phyloP scores from a whole-genome alignment of 176 grass and related monocot genomes.

The Raddia guianensis region DNA sequence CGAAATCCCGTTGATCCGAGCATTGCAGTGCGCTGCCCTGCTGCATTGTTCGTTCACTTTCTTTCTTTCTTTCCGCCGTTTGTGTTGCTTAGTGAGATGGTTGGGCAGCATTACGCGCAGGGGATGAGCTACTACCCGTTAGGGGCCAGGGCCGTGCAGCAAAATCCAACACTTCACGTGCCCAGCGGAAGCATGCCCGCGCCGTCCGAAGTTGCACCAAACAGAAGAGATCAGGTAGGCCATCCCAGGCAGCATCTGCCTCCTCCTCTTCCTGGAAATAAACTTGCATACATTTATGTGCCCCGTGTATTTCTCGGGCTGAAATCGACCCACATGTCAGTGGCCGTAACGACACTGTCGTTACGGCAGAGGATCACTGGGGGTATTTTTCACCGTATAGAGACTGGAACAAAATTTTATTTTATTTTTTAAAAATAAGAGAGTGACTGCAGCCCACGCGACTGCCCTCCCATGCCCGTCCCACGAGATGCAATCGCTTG shows the following conservation, averaged over 20 bases:
- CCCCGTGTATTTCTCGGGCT: too few species aligned
- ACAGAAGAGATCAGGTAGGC: conserved; percentile 49
- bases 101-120: conserved; percentile 57
- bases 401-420: too few species aligned
- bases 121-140: conserved; percentile 61
- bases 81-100: conserved; percentile 32
- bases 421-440: too few species aligned
- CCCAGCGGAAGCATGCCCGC: conserved; percentile 27
- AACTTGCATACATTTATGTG: too few species aligned
- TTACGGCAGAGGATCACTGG: too few species aligned
- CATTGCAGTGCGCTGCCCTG: not conserved
- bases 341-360: too few species aligned
- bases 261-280: not conserved
- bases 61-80: too few species aligned
- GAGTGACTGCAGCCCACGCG: too few species aligned
- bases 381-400: too few species aligned
- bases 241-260: not conserved
- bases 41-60: not conserved
- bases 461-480: too few species aligned
- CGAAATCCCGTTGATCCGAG: not conserved
- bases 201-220: conserved; percentile 36
- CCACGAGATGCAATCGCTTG: too few species aligned
- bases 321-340: too few species aligned
- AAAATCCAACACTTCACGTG: conserved; percentile 33
- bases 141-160: conserved; percentile 56